Percentiles rank a stretch among this genome's conserved stretches.
phyloP scores from a whole-genome alignment of 2,329 filamentous ascomycete species.

The Fusarium domesticum region DNA sequence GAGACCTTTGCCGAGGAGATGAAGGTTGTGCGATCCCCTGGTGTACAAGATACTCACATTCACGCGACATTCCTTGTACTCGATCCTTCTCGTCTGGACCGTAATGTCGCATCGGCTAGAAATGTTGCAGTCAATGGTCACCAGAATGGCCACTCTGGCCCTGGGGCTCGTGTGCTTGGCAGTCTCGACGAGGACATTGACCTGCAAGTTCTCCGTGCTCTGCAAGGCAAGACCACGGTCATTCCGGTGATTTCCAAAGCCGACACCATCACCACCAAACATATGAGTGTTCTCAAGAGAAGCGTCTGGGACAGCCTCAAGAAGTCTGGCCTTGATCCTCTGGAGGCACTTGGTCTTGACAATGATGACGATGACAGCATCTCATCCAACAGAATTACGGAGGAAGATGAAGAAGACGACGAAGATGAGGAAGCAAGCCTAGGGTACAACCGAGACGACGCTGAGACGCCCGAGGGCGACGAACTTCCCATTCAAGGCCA shows the following conservation, averaged over 20 bases:
- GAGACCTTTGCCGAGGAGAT: slow-evolving; percentile 97
- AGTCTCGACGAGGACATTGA: slow-evolving; percentile 86
- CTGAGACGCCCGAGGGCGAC: slow-evolving; percentile 30
- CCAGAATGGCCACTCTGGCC: slow-evolving; percentile 45
- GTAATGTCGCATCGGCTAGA: slow-evolving; percentile 70
- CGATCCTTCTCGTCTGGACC: slow-evolving; percentile 81
- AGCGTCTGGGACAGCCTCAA: slow-evolving; percentile 87
- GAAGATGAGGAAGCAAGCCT: slow-evolving; percentile 24
- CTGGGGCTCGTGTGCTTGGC: slow-evolving; percentile 51
- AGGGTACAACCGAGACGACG: slow-evolving; percentile 18
- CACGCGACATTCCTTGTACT: slow-evolving; percentile 92
- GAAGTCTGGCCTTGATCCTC: slow-evolving; percentile 78
- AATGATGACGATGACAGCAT: slow-evolving; percentile 66
- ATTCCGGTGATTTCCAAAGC: slow-evolving; percentile 96
- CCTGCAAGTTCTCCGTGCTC: slow-evolving; percentile 79
- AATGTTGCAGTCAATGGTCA: slow-evolving; percentile 50
- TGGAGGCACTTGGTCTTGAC: slow-evolving; percentile 81
- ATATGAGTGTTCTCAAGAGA: slow-evolving; percentile 90
- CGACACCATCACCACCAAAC: slow-evolving; percentile 90
- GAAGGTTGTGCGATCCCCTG: slow-evolving; percentile 91
- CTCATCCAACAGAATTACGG: slow-evolving; percentile 52
- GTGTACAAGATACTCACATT: slow-evolving; percentile 93
- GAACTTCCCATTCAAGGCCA: slow-evolving; percentile 40
- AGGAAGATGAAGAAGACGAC: slow-evolving; percentile 47
- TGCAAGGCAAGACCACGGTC: slow-evolving; percentile 91